Base-by-base conservation (phyloP, 1,284 basidiomycete genomes). In the Microbotryum scabiosae region DNA sequence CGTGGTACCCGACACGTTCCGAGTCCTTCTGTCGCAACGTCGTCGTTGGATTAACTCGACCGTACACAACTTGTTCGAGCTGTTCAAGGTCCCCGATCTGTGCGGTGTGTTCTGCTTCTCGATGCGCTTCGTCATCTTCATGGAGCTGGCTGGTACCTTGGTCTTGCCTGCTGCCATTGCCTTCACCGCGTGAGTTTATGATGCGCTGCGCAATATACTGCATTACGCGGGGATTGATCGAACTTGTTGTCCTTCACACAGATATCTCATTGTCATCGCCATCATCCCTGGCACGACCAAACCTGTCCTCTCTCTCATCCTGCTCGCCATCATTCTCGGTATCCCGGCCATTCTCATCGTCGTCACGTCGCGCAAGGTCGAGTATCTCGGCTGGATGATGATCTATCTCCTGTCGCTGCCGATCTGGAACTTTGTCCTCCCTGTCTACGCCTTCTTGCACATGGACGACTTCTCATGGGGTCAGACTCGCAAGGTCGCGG, bases 31-130 rank as follows among this genome's bases (percentile, higher is more conserved):
- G 23, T 77, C 76, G 54, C 77, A 78, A 65, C 73, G 77, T 59
- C 74, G 77, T 45, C 69, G 77, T 60, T 78, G 77, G 77, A 78
- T 78, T 71, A 78, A 78, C 71, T 78, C 77, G 66, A 78, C 77
- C 32, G 75, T 78, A 45, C 77, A 78, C 71, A 78, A 78, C 61
- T 66, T 78, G 49, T 76, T 76, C 59, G 77, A 78, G 71, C 73
- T 78, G 45, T 70, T 78, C 54, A 69, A 75, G 56, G 77, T 78
- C 51, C 72, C 75, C 49, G 77, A 78, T 68, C 73, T 78, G 10
- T 78, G 77, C 64, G 77, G 77, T 51, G 76, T 76, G 16, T 78
- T 78, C 71, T 78, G 77, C 70, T 78, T 78, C 71, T 77, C 75
- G 54, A 78, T 78, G 76, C 75, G 76, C 56, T 74, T 74, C 60